These are phyloP conservation scores for Verticillium zaregamsianum DNA, from an alignment of 2,329 filamentous ascomycete species.

Conservation along the genomic window DNA sequence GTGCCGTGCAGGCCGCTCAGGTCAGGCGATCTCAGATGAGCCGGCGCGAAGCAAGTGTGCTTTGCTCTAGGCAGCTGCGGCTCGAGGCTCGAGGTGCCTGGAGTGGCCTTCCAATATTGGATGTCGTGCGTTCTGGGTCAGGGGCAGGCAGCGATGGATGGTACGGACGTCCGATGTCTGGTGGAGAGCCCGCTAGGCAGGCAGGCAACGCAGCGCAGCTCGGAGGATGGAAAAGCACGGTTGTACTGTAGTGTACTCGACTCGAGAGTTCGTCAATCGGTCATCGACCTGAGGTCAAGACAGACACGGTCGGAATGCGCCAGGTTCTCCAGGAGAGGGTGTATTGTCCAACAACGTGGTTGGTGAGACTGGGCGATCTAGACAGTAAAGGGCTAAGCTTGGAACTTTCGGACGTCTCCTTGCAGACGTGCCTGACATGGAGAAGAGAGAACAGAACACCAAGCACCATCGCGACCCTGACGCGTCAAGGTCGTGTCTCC, in stretches of 20 bases:
- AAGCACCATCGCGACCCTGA: conserved; percentile 7
- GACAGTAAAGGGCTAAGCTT: not conserved
- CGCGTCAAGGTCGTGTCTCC: conserved; percentile 13
- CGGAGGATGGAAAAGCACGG: no score
- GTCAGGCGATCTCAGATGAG: not conserved
- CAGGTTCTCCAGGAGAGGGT: not conserved
- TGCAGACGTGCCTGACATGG: not conserved
- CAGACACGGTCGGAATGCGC: not conserved
- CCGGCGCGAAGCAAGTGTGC: not conserved
- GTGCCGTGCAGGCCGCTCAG: not conserved
- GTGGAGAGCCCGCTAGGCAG: not conserved
- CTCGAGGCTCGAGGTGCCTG: not conserved
- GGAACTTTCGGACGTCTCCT: not conserved
- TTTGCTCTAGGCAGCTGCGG: not conserved
- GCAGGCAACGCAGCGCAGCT: no score
- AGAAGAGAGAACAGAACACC: no score
- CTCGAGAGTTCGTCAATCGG: no score
- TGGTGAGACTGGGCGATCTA: not conserved
- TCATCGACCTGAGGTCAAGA: no score
- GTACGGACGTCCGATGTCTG: not conserved
- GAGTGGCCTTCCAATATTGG: not conserved
- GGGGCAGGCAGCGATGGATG: not conserved
- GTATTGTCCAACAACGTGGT: not conserved
- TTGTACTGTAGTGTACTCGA: no score
- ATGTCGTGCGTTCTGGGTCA: not conserved